These are phyloP conservation scores for Capronia coronata DNA, from an alignment of 2,329 filamentous ascomycete species.

Conservation along the genomic window DNA sequence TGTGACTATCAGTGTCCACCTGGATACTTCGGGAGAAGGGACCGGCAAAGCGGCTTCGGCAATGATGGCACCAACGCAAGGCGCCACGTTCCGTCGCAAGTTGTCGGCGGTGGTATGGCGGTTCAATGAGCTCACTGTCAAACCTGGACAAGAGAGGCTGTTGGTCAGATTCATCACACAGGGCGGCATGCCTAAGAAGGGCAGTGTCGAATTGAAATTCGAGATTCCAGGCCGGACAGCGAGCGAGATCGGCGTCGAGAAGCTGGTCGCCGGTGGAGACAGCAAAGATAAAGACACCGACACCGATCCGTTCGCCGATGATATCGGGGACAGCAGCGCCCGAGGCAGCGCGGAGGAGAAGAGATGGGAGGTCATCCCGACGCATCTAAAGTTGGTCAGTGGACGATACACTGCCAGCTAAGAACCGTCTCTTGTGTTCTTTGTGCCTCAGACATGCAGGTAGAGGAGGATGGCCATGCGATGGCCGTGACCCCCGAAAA, in stretches of 20 bases:
- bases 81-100: slow-evolving; percentile 42
- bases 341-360: slow-evolving; percentile 32
- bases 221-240: slow-evolving; percentile 56
- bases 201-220: slow-evolving; percentile 76
- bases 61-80: slow-evolving; percentile 43
- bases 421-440: slow-evolving; percentile 3
- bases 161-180: slow-evolving; percentile 77
- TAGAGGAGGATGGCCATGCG: too few species aligned
- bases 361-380: slow-evolving; percentile 61
- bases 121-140: slow-evolving; percentile 47
- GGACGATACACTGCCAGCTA: slow-evolving; percentile 64
- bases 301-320: slow-evolving; percentile 46
- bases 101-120: slow-evolving; percentile 43
- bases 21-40: slow-evolving; percentile 38
- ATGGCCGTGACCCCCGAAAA: too few species aligned
- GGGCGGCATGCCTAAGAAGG: slow-evolving; percentile 59
- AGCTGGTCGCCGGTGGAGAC: slow-evolving; percentile 29
- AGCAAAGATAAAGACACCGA: slow-evolving; percentile 30
- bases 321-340: slow-evolving; percentile 29
- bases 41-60: slow-evolving; percentile 39
- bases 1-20: slow-evolving; percentile 60
- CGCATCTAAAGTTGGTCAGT: slow-evolving; percentile 61
- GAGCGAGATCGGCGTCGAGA: slow-evolving; percentile 60
- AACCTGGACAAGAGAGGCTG: slow-evolving; percentile 57
- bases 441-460: too few species aligned